Percentiles rank a stretch among this genome's conserved stretches.
Conservation (phyloP, 1,139 yeast genomes). For the Diutina ranongensis region DNA sequence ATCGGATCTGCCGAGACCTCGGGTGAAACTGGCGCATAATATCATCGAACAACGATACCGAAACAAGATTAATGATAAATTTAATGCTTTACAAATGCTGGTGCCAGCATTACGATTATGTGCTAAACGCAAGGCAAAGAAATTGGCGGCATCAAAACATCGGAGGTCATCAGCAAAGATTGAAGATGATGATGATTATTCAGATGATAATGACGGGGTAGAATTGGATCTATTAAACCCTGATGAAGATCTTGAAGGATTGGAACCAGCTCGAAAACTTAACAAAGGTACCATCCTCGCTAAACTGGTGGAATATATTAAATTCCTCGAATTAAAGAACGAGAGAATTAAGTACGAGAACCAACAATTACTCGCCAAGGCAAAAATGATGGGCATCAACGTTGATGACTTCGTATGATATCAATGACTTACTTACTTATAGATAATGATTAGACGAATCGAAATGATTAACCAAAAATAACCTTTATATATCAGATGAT, state of each 20-base stretch:
- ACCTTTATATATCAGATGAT: too few species aligned
- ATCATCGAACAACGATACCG: conserved; percentile 36
- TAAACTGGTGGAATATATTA: conserved; percentile 33
- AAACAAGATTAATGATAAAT: conserved; percentile 34
- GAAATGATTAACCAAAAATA: too few species aligned
- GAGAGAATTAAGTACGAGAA: conserved; percentile 24
- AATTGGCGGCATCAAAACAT: conserved; percentile 7
- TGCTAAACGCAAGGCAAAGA: conserved; percentile 15
- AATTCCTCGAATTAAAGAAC: conserved; percentile 30
- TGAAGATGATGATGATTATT: conserved; percentile 10
- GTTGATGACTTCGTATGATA: conserved; percentile 9
- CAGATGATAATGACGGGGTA: conserved; percentile 8
- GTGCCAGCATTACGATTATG: conserved; percentile 31
- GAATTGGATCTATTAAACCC: conserved; percentile 1
- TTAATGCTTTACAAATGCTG: conserved; percentile 26
- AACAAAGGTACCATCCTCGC: conserved; percentile 35
- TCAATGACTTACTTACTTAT: neutral
- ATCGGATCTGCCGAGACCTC: neutral
- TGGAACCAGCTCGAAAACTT: conserved; percentile 33
- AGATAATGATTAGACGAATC: conserved; percentile 5
- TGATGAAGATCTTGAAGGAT: conserved; percentile 25
- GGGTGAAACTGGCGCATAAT: conserved; percentile 20
- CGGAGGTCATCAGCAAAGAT: conserved; percentile 11
- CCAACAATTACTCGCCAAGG: conserved; percentile 19
- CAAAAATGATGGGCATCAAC: conserved; percentile 18